phyloP scores from a whole-genome alignment of 306 rosid genomes.

The Vigna reflexopilosa region DNA sequence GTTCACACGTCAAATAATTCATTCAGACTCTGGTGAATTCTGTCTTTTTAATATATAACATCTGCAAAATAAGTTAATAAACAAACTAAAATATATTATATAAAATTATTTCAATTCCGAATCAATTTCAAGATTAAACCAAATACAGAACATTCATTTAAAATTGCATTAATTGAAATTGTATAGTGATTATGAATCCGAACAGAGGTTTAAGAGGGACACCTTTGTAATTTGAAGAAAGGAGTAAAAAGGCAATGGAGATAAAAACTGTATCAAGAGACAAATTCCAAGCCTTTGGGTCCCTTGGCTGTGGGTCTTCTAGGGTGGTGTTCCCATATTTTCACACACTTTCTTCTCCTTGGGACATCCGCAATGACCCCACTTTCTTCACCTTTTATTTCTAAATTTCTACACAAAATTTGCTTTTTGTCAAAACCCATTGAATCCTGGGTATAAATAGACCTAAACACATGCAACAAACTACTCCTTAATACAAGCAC shows the following conservation, averaged over 20 bases:
- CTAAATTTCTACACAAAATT: constrained; percentile 19
- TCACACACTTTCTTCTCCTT: constrained; percentile 63
- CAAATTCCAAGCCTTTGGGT: constrained; percentile 57
- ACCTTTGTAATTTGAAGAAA: constrained; percentile 44
- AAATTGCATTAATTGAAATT: background rate
- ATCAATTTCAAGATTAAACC: no score
- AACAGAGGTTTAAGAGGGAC: constrained; percentile 32
- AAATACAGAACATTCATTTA: background rate
- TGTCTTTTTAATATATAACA: background rate
- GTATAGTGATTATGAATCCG: background rate
- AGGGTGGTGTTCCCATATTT: constrained; percentile 75
- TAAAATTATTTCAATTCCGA: background rate
- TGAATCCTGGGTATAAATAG: constrained; percentile 66
- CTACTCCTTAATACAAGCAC: constrained; percentile 51
- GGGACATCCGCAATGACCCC: constrained; percentile 53
- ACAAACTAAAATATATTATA: no score
- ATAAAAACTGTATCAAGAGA: constrained; percentile 41
- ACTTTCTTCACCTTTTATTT: constrained; percentile 14
- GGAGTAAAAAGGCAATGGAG: background rate
- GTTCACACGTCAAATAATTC: constrained; percentile 43
- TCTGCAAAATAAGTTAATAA: background rate
- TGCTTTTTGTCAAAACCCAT: constrained; percentile 40
- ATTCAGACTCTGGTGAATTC: background rate
- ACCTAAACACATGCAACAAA: constrained; percentile 65
- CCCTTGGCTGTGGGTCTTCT: constrained; percentile 55